These are phyloP conservation scores for Verruconis gallopava DNA, from an alignment of 2,329 filamentous ascomycete species.

Conservation along the genomic window DNA sequence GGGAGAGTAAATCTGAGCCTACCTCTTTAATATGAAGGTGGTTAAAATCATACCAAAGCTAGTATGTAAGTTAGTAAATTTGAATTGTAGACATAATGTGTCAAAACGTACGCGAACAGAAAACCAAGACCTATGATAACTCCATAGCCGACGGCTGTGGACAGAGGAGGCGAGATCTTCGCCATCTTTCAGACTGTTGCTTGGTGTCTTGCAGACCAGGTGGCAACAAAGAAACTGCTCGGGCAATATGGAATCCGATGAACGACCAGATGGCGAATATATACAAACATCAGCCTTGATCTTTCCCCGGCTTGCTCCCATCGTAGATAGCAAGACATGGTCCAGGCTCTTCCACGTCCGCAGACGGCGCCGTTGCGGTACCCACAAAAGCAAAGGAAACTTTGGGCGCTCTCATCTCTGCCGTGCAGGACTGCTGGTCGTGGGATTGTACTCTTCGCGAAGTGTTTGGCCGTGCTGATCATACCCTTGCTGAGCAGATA, in stretches of 20 bases:
- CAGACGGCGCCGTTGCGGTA: not conserved
- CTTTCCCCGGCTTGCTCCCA: no score
- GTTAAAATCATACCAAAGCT: constrained; percentile 58
- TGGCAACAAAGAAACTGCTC: no score
- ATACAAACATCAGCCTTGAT: no score
- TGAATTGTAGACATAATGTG: not conserved
- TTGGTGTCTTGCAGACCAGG: no score
- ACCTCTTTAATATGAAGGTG: constrained; percentile 56
- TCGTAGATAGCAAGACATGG: not conserved
- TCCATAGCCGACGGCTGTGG: constrained; percentile 61
- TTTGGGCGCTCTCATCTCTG: not conserved
- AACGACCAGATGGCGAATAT: no score
- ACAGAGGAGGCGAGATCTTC: constrained; percentile 22
- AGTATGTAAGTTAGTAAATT: constrained; percentile 5
- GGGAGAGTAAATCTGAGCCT: no score
- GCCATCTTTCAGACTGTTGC: constrained; percentile 2
- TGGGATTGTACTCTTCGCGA: not conserved
- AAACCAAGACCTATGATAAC: constrained; percentile 64
- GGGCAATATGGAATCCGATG: no score
- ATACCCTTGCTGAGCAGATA: not conserved
- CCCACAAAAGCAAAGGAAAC: not conserved
- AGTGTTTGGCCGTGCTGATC: not conserved
- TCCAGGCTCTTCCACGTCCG: not conserved
- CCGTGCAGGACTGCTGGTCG: no score
- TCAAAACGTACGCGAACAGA: constrained; percentile 45